A percentile compares a stretch with the other conserved stretches of the same genome.
phyloP scores from a whole-genome alignment of 495 filamentous ascomycete genomes.

The Aspergillus baeticus region DNA sequence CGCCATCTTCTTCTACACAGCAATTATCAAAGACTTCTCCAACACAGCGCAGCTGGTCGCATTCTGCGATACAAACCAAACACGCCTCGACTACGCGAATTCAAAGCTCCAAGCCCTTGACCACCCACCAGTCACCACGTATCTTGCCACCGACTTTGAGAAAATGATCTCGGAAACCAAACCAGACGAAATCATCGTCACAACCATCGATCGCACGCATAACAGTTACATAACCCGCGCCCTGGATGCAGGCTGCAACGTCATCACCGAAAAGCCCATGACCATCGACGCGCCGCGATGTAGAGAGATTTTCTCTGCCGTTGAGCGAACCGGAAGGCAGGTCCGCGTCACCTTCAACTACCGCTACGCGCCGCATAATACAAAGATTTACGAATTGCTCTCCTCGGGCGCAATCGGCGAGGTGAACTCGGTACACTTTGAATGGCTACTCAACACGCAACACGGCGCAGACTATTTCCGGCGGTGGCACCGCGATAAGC shows the following conservation, averaged over 20 bases:
- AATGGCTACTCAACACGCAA: constrained; percentile 58
- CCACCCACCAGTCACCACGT: constrained; percentile 41
- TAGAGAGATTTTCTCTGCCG: constrained; percentile 39
- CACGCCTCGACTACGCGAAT: constrained; percentile 32
- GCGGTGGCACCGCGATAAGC: constrained; percentile 59
- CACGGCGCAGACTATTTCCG: constrained; percentile 63
- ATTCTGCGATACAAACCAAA: constrained; percentile 37
- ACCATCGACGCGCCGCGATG: constrained; percentile 55
- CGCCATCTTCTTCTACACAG: constrained; percentile 53
- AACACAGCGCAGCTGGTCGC: constrained; percentile 48
- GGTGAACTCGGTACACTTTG: constrained; percentile 56
- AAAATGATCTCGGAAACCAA: constrained; percentile 50
- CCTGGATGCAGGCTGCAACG: constrained; percentile 54
- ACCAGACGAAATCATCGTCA: constrained; percentile 57
- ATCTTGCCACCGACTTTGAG: constrained; percentile 50
- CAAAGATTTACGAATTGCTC: constrained; percentile 40
- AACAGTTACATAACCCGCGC: constrained; percentile 54
- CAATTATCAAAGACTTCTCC: constrained; percentile 48
- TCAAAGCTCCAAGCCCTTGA: constrained; percentile 22
- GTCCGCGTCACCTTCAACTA: constrained; percentile 37
- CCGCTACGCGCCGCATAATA: constrained; percentile 37
- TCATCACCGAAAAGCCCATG: constrained; percentile 62
- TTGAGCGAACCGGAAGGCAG: constrained; percentile 24
- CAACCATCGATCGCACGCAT: constrained; percentile 59
- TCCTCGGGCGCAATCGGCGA: constrained; percentile 49